phyloP scores from a whole-genome alignment of 192 early-diverging fungal genomes.

The Coemansia erecta region DNA sequence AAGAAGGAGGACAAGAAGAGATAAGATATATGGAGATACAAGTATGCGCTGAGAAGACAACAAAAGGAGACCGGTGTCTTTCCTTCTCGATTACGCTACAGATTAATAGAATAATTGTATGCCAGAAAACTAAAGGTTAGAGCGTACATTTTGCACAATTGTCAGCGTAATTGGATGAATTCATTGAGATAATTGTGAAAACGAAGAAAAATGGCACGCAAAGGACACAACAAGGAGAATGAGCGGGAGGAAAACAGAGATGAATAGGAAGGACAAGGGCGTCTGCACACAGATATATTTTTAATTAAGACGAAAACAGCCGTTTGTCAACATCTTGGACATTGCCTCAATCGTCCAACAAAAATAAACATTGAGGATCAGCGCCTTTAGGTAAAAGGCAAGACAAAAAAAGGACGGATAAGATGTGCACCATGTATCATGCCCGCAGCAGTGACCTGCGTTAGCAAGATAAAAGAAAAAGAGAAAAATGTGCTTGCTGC shows the following conservation, averaged over 20 bases:
- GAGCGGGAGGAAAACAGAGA: neutral
- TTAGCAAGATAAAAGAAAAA: neutral
- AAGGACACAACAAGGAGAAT: conserved; percentile 2
- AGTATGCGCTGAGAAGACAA: neutral
- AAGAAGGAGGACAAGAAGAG: no score
- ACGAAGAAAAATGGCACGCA: neutral
- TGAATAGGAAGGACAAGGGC: no score
- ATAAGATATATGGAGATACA: neutral
- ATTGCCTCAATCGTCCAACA: neutral
- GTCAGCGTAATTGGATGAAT: neutral
- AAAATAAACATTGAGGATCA: conserved; percentile 4
- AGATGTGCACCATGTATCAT: conserved; percentile 3
- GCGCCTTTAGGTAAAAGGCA: conserved; percentile 2
- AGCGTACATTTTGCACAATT: conserved; percentile 2
- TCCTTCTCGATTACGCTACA: conserved; percentile 7
- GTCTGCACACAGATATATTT: neutral
- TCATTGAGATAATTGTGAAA: conserved; percentile 2
- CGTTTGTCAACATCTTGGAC: neutral
- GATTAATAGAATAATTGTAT: conserved; percentile 5
- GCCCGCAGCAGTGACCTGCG: neutral
- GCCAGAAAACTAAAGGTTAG: neutral
- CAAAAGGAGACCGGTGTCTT: neutral
- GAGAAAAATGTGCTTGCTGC: neutral
- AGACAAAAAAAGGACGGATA: neutral
- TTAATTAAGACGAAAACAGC: conserved; percentile 5